Base-by-base conservation (phyloP, 768 basidiomycete genomes). In the Serendipita vermifera region DNA sequence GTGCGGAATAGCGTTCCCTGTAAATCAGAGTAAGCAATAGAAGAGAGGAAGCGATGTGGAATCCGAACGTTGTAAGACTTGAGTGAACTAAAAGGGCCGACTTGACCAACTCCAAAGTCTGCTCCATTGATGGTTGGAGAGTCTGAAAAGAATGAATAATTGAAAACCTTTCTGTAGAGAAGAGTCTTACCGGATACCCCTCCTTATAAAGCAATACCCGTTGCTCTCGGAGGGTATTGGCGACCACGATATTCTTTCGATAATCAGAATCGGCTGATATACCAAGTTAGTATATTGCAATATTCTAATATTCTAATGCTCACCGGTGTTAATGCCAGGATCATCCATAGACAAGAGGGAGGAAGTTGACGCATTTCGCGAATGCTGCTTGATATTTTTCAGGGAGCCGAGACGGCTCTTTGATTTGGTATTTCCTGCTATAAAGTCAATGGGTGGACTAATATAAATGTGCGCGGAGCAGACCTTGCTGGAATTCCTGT, bases 221-320 rank as follows among this genome's bases (percentile, higher is more conserved):
- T 51, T 51, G 46, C n/a, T 51, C 46, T 15, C 46, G 17, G 15
- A 51, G 29, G 6, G 46, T 29, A 26, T 51, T 51, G 46, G 46
- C 46, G n/a, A 51, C 46, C 32, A 51, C 46, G n/a, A 51, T 51
- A 29, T 20, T 29, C 32, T 51, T 51, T 22, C 46, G 17, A 26
- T 51, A 51, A 51, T 51, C 46, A n/a, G 24, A 29, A 31, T 51
- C 46, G 20, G 46, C 46, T 51, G n/a, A n/a, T n/a, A 29, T 20
- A 29, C 5, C 20, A 5, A 51, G 11, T 1, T 31, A 26, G 29
- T 20, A n/a, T n/a, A n/a, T n/a, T n/a, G n/a, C n/a, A n/a, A n/a
- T n/a, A n/a, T n/a, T n/a, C n/a, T n/a, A n/a, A n/a, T 7, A 29
- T 9, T 20, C 15, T 11, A 5, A 4, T 2, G 39, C 27, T 20